phyloP scores from a whole-genome alignment of 441 rosid species.

The Erodium moschatum region DNA sequence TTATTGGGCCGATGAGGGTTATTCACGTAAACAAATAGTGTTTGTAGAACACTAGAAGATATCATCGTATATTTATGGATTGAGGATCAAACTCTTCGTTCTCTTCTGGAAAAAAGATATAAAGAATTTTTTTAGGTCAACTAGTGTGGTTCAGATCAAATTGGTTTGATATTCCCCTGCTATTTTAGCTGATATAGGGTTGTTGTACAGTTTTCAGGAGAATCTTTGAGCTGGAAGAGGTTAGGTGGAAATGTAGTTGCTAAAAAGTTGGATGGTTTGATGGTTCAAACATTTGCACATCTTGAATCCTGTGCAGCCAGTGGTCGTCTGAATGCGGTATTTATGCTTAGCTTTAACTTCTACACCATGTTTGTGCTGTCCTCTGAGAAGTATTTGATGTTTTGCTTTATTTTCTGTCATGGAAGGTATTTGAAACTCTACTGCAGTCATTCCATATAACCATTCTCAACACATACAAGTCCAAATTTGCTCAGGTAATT shows the following conservation, averaged over 20 bases:
- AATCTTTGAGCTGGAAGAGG: conserved; percentile 33
- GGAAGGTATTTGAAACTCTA: conserved; percentile 63
- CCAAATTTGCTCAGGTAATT: conserved; percentile 74
- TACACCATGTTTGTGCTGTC: not conserved
- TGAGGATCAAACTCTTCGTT: not conserved
- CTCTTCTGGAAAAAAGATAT: not conserved
- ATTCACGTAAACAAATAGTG: not conserved
- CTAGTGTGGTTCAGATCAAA: not conserved
- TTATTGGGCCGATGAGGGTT: not conserved
- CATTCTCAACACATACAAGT: conserved; percentile 53
- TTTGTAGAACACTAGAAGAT: not conserved
- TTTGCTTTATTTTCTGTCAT: not conserved
- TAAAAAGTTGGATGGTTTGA: conserved; percentile 57
- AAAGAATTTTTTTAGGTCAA: not conserved
- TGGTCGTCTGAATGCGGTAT: conserved; percentile 61
- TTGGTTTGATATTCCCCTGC: not conserved
- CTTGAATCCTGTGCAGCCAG: conserved; percentile 53
- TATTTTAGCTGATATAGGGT: conserved; percentile 12
- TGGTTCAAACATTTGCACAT: conserved; percentile 68
- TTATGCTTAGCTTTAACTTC: conserved; percentile 7
- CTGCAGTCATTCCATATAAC: conserved; percentile 50
- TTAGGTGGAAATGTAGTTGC: conserved; percentile 43
- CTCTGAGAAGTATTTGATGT: not conserved
- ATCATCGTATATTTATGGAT: not conserved
- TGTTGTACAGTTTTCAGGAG: conserved; percentile 37